These are phyloP conservation scores for Biscogniauxia sp. DNA, from an alignment of 2,329 filamentous ascomycete species.

Conservation along the genomic window DNA sequence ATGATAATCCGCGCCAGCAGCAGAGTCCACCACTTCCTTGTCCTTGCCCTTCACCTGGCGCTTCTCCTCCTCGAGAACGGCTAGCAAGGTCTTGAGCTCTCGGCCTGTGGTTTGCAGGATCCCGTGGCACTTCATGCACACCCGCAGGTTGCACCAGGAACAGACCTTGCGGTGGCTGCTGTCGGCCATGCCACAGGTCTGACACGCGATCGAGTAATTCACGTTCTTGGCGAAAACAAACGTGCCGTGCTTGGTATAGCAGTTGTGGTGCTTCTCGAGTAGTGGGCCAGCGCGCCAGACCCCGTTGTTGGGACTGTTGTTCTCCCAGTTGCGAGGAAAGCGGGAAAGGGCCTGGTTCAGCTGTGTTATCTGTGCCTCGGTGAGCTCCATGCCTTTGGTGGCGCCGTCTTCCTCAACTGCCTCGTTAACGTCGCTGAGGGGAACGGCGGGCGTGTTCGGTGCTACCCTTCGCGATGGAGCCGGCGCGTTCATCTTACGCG, in stretches of 20 bases:
- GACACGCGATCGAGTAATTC: constrained; percentile 51
- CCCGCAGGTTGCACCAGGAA: constrained; percentile 49
- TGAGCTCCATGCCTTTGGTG: constrained; percentile 1
- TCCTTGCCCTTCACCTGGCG: constrained; percentile 18
- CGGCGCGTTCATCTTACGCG: not conserved
- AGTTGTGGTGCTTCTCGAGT: constrained; percentile 40
- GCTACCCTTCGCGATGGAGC: constrained; percentile 11
- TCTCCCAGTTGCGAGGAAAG: constrained; percentile 19
- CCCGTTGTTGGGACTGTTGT: constrained; percentile 11
- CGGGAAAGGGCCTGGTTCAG: constrained; percentile 19
- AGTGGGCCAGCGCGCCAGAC: constrained; percentile 40
- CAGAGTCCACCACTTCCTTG: constrained; percentile 6
- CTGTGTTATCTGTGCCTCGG: constrained; percentile 9
- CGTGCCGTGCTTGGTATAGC: constrained; percentile 46
- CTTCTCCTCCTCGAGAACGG: constrained; percentile 27
- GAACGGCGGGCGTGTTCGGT: constrained; percentile 1
- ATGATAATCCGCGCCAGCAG: not conserved
- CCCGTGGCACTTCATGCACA: constrained; percentile 49
- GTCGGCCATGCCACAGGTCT: constrained; percentile 49
- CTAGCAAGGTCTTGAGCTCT: constrained; percentile 43
- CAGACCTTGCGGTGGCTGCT: constrained; percentile 46
- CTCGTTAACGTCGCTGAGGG: constrained; percentile 19
- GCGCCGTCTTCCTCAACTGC: constrained; percentile 6
- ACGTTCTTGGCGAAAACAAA: constrained; percentile 50
- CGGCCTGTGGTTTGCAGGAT: constrained; percentile 40